Conservation (phyloP, 768 basidiomycete genomes). For the Suillus luteus region DNA sequence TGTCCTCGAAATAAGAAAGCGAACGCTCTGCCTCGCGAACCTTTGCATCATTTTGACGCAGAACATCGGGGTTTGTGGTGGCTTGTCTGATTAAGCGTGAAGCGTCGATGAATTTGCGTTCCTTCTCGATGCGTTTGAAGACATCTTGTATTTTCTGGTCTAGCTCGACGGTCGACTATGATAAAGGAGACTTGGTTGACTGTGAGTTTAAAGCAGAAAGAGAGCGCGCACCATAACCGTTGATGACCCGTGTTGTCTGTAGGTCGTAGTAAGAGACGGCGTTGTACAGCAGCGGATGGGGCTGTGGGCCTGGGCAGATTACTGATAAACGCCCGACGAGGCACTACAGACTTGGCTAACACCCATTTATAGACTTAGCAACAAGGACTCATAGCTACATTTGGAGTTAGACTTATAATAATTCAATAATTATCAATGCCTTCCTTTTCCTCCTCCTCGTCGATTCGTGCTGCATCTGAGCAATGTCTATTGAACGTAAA, state of each 20-base stretch:
- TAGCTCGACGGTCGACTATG: constrained; percentile 51
- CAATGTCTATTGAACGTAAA: constrained; percentile 47
- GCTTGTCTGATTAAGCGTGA: constrained; percentile 77
- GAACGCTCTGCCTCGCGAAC: constrained; percentile 85
- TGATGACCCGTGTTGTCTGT: constrained; percentile 12
- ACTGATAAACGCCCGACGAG: constrained; percentile 23
- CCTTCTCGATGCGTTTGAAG: constrained; percentile 86
- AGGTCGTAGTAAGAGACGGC: constrained; percentile 23
- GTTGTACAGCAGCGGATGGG: constrained; percentile 21
- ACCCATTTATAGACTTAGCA: constrained; percentile 22
- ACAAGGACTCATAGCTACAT: neutral
- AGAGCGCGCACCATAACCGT: constrained; percentile 34
- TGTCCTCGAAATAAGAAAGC: constrained; percentile 85
- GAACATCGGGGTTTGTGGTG: constrained; percentile 84
- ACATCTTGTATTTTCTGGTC: constrained; percentile 95
- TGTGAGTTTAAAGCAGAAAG: constrained; percentile 15
- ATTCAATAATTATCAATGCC: constrained; percentile 26
- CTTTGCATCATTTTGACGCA: constrained; percentile 78
- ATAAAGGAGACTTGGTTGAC: constrained; percentile 10
- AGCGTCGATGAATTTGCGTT: constrained; percentile 90
- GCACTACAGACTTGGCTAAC: constrained; percentile 29
- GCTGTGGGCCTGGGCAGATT: constrained; percentile 28
- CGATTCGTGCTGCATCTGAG: constrained; percentile 46
- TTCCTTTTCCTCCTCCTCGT: constrained; percentile 32
- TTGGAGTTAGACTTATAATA: neutral